Evolutionary conservation across 202 grass and related monocot genomes (phyloP).

Genomic region (Musa balbisiana): DNA sequence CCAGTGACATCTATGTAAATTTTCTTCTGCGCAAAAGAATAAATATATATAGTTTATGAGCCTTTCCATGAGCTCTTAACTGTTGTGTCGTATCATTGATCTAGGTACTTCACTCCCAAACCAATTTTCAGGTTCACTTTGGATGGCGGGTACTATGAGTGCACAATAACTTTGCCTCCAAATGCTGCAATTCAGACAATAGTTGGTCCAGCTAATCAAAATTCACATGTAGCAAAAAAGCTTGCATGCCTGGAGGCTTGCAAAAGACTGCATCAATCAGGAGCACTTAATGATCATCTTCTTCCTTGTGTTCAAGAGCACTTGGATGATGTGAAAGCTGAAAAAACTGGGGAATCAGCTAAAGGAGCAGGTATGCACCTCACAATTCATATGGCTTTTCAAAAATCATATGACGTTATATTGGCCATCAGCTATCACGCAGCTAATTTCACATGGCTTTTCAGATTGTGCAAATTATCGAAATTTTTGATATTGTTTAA

Average conservation of each 20-base stretch:
- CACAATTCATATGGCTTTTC: neutral
- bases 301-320: constrained; percentile 33
- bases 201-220: constrained; percentile 58
- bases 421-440: neutral
- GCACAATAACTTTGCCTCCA: constrained; percentile 57
- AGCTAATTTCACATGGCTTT: neutral
- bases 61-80: constrained; percentile 1
- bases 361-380: constrained; percentile 51
- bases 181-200: constrained; percentile 56
- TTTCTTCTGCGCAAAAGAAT: neutral
- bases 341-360: constrained; percentile 22
- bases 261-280: constrained; percentile 67
- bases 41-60: neutral
- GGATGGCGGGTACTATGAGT: constrained; percentile 46
- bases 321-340: constrained; percentile 24
- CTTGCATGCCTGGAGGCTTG: constrained; percentile 83
- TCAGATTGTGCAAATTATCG: neutral
- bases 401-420: neutral
- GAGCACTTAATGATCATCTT: constrained; percentile 63
- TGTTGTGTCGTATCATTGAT: constrained; percentile 9
- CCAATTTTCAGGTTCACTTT: constrained; percentile 42
- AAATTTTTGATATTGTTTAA: neutral
- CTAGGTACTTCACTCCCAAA: constrained; percentile 47
- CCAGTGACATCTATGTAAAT: neutral
- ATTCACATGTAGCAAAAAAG: constrained; percentile 55